These are phyloP conservation scores for Pseudopyricularia javanii DNA, from an alignment of 2,329 filamentous ascomycete genomes.

Conservation along the genomic window DNA sequence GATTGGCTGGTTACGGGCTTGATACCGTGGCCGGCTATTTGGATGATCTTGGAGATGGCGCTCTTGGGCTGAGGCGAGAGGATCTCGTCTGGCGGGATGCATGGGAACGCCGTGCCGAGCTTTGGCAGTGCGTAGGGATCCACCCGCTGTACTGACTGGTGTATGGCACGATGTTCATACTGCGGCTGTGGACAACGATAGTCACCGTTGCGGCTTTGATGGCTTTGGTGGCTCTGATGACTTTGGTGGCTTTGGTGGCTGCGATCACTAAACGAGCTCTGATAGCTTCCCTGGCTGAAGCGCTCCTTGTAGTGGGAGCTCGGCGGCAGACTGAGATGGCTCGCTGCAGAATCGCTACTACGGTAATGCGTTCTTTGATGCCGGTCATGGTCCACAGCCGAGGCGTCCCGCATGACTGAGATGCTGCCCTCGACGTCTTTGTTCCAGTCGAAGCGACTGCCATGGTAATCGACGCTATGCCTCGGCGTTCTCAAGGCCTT, in stretches of 20 bases:
- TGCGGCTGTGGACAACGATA: neutral
- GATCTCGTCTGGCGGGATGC: constrained; percentile 4
- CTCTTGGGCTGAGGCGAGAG: constrained; percentile 10
- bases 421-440: constrained; percentile 5
- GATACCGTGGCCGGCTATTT: constrained; percentile 7
- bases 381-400: neutral
- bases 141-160: neutral
- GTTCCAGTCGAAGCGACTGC: constrained; percentile 2
- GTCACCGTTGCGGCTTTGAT: neutral
- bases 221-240: too few species aligned
- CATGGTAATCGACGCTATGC: constrained; percentile 4
- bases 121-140: neutral
- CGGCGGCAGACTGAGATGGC: neutral
- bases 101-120: constrained; percentile 1
- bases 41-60: constrained; percentile 8
- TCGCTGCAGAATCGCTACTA: neutral
- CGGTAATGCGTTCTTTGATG: neutral
- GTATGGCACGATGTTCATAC: neutral
- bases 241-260: neutral
- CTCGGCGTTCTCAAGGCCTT: constrained; percentile 7
- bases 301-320: neutral
- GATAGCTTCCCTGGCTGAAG: neutral
- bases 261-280: neutral
- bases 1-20: constrained; percentile 2
- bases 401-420: constrained; percentile 2